Evolutionary conservation across 139 green algal species (phyloP).

Genomic region (Micromonas commoda): DNA sequence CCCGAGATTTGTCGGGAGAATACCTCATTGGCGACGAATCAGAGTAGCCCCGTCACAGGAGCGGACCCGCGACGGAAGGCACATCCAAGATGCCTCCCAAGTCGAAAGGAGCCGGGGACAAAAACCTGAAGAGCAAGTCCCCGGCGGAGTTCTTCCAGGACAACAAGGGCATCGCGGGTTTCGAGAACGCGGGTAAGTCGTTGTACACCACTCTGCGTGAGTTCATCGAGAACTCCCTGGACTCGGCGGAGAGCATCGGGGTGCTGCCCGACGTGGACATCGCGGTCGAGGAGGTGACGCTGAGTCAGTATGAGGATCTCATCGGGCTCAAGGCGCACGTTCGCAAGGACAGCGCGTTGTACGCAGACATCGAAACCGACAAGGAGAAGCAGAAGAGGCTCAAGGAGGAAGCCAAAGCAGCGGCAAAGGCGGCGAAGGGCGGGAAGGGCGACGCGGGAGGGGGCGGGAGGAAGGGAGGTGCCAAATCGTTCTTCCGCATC

Average conservation of each 20-base stretch:
- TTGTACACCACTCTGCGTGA: constrained; percentile 93
- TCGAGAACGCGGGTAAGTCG: constrained; percentile 95
- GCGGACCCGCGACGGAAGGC: too few relatives aligned
- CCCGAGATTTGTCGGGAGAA: too few relatives aligned
- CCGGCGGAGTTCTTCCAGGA: constrained; percentile 96
- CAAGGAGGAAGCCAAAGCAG: constrained; percentile 18
- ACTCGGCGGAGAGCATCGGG: constrained; percentile 75
- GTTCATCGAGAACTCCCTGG: constrained; percentile 91
- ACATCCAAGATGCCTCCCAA: neutral
- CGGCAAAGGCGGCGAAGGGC: neutral
- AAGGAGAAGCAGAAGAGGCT: constrained; percentile 33
- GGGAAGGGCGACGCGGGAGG: neutral
- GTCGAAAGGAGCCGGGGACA: neutral
- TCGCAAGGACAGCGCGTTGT: constrained; percentile 77
- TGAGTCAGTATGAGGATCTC: constrained; percentile 27
- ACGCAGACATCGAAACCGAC: constrained; percentile 86
- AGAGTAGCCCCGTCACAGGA: too few relatives aligned
- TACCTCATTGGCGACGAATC: too few relatives aligned
- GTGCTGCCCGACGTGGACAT: constrained; percentile 40
- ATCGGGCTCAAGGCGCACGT: constrained; percentile 34
- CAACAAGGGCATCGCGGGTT: constrained; percentile 97
- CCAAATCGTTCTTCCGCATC: constrained; percentile 24
- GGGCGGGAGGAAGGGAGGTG: neutral
- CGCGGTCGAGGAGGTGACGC: constrained; percentile 27
- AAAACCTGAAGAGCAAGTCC: constrained; percentile 31